These are phyloP conservation scores for Microbotryomycetes sp. DNA, from an alignment of 1,284 basidiomycete species.

Conservation along the genomic window DNA sequence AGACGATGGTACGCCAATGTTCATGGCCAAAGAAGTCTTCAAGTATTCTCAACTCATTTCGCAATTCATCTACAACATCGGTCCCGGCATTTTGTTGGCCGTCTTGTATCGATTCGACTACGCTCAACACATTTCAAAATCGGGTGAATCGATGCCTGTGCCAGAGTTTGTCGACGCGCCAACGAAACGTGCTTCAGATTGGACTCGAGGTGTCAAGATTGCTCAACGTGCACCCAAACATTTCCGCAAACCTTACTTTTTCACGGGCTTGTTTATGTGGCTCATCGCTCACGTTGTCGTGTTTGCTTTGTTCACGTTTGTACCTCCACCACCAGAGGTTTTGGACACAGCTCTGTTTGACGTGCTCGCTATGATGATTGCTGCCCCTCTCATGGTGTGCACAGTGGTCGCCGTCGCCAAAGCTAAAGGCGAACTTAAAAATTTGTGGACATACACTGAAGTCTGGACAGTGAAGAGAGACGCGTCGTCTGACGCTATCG, in stretches of 20 bases:
- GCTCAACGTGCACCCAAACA: not conserved
- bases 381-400: conserved; percentile 15
- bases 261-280: conserved; percentile 20
- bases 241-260: conserved; percentile 23
- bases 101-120: conserved; percentile 28
- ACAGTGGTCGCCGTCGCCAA: conserved; percentile 5
- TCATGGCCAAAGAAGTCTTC: conserved; percentile 9
- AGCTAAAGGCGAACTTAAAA: conserved; percentile 14
- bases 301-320: conserved; percentile 1
- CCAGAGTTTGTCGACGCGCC: conserved; percentile 12
- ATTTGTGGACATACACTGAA: conserved; percentile 23
- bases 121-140: conserved; percentile 14
- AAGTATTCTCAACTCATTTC: conserved; percentile 5
- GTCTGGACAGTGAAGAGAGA: conserved; percentile 13
- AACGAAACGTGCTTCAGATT: not conserved
- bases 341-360: not conserved
- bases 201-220: conserved; percentile 16
- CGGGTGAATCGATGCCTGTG: not conserved
- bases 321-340: conserved; percentile 5
- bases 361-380: conserved; percentile 7
- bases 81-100: conserved; percentile 18
- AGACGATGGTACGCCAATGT: not conserved
- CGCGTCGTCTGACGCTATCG: conserved; percentile 2
- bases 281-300: conserved; percentile 9
- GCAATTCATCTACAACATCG: not conserved